Percentiles rank a stretch among this genome's conserved stretches.
These are phyloP conservation scores for Eimeria falciformis DNA, from an alignment of 169 alveolate genomes.

Conservation along the genomic window DNA sequence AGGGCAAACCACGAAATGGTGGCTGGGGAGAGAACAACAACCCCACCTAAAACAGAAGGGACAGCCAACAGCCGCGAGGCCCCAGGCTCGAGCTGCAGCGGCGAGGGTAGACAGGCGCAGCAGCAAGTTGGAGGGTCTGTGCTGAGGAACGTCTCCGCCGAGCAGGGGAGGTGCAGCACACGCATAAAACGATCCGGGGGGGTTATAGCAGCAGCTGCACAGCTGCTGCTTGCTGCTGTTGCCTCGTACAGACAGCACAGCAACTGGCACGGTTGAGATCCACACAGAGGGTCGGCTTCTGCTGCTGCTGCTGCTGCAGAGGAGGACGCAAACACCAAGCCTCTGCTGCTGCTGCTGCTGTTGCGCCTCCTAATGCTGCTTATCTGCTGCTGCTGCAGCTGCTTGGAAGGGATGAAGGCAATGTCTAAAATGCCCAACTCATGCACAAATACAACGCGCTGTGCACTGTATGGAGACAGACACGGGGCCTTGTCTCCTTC, in stretches of 20 bases:
- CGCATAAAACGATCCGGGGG: background rate
- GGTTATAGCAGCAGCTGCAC: background rate
- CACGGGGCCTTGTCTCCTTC: background rate
- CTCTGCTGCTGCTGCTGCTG: constrained; percentile 32
- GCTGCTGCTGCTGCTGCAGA: background rate
- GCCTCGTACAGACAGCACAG: constrained; percentile 5
- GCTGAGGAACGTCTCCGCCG: background rate
- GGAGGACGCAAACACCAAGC: background rate
- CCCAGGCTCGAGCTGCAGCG: constrained; percentile 27
- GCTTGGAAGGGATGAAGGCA: constrained; percentile 8
- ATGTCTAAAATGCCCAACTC: constrained; percentile 26
- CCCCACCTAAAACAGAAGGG: background rate
- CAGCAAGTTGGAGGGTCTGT: constrained; percentile 38
- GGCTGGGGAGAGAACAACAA: background rate
- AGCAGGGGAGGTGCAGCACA: background rate
- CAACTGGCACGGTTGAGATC: background rate
- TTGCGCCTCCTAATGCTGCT: constrained; percentile 50
- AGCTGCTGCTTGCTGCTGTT: constrained; percentile 7
- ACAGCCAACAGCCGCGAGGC: constrained; percentile 14
- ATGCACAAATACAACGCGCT: constrained; percentile 29
- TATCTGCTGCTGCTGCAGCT: constrained; percentile 38
- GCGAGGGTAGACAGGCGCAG: constrained; percentile 17
- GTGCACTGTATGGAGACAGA: constrained; percentile 8
- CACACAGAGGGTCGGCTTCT: background rate
- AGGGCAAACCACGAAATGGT: background rate